Conservation (phyloP, 73 alveolate species). For the Strombidium stylifer region DNA sequence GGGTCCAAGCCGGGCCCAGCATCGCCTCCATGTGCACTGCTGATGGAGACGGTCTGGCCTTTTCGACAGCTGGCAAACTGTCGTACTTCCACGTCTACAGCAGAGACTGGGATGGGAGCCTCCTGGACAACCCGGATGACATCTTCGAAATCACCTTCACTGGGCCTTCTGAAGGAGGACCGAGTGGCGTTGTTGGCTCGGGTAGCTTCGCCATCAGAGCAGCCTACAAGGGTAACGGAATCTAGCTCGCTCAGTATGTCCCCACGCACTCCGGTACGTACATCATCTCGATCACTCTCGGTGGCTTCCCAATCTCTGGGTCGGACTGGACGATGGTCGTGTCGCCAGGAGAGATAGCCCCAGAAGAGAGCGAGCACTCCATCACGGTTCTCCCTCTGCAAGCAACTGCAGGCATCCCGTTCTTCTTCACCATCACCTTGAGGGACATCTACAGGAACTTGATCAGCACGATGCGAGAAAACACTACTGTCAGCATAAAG, state of each 20-base stretch:
- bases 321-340: slow-evolving; percentile 39
- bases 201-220: slow-evolving; percentile 35
- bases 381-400: slow-evolving; percentile 22
- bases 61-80: slow-evolving; percentile 51
- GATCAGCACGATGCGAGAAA: background rate
- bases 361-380: slow-evolving; percentile 16
- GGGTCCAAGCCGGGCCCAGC: slow-evolving; percentile 55
- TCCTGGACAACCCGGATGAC: slow-evolving; percentile 39
- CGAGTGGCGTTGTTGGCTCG: slow-evolving; percentile 1
- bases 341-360: slow-evolving; percentile 54
- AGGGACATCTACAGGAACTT: slow-evolving; percentile 32
- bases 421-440: slow-evolving; percentile 36
- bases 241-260: slow-evolving; percentile 42
- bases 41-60: slow-evolving; percentile 50
- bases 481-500: slow-evolving; percentile 23
- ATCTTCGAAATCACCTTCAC: slow-evolving; percentile 24
- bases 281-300: slow-evolving; percentile 44
- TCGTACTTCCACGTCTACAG: slow-evolving; percentile 33
- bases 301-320: slow-evolving; percentile 38
- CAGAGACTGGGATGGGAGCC: slow-evolving; percentile 38
- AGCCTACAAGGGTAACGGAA: slow-evolving; percentile 34
- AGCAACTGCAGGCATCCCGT: slow-evolving; percentile 41
- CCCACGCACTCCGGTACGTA: slow-evolving; percentile 49
- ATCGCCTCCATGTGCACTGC: slow-evolving; percentile 40
- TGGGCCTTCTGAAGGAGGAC: slow-evolving; percentile 31